Evolutionary conservation across 129 eudicot species (phyloP).

Genomic region (Artemisia annua): DNA sequence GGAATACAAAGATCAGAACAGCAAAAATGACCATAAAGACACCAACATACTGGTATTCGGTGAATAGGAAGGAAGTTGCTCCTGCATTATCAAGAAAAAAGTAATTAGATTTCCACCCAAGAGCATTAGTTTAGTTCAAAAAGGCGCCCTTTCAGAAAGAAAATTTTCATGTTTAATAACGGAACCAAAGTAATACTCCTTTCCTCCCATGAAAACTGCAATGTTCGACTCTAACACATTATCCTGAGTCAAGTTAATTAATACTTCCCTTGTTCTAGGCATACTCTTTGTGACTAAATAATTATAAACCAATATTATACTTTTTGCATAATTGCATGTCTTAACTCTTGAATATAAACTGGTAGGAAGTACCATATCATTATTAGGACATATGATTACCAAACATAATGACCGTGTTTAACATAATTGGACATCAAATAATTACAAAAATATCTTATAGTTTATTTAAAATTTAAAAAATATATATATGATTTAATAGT

Average conservation of each 20-base stretch:
- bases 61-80: constrained; percentile 81
- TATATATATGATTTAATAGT: too few relatives aligned
- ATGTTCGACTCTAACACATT: not conserved
- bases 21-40: constrained; percentile 88
- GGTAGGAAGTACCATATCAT: not conserved
- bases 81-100: constrained; percentile 41
- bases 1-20: constrained; percentile 71
- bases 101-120: not conserved
- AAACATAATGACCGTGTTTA: not conserved
- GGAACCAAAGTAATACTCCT: not conserved
- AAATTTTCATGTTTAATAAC: not conserved
- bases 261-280: not conserved
- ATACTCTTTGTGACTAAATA: not conserved
- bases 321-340: not conserved
- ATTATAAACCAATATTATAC: not conserved
- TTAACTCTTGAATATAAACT: not conserved
- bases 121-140: not conserved
- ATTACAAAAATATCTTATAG: not conserved
- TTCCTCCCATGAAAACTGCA: not conserved
- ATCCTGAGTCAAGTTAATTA: not conserved
- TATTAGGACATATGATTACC: not conserved
- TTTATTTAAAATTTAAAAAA: too few relatives aligned
- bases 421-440: not conserved
- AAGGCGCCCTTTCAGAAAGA: not conserved
- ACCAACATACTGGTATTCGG: constrained; percentile 88